A percentile compares a stretch with the other conserved stretches of the same genome.
These are phyloP conservation scores for Peniophora sp. DNA, from an alignment of 1,284 basidiomycete genomes.

Conservation along the genomic window DNA sequence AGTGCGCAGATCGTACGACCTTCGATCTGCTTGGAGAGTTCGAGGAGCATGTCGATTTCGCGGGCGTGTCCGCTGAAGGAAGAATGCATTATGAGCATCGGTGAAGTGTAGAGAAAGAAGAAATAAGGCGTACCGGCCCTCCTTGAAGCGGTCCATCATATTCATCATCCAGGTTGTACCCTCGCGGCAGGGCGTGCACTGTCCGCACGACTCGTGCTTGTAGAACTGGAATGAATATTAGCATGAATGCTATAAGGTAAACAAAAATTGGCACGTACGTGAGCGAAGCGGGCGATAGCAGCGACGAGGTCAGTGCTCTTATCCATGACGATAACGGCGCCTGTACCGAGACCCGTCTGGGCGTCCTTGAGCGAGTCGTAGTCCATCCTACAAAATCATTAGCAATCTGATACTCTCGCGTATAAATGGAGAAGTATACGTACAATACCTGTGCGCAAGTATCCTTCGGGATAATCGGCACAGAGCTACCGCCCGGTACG, in stretches of 20 bases:
- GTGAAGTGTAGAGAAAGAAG: too few relatives aligned
- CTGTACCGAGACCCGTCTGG: constrained; percentile 91
- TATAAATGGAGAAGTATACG: constrained; percentile 24
- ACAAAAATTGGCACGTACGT: constrained; percentile 33
- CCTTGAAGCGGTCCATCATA: constrained; percentile 92
- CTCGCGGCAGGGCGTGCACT: constrained; percentile 95
- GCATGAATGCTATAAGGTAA: background rate
- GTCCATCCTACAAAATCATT: constrained; percentile 78
- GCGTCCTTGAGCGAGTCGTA: constrained; percentile 97
- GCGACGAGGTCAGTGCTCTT: constrained; percentile 91
- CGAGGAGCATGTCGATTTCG: constrained; percentile 96
- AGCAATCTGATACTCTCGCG: constrained; percentile 2
- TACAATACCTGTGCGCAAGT: constrained; percentile 80
- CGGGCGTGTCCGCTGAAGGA: constrained; percentile 57
- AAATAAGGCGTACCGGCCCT: constrained; percentile 50
- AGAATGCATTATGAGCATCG: constrained; percentile 46
- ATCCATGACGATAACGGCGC: constrained; percentile 99
- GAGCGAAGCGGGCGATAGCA: constrained; percentile 90
- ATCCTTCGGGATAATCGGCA: constrained; percentile 86
- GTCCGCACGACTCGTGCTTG: constrained; percentile 98
- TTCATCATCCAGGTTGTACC: constrained; percentile 99
- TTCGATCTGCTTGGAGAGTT: constrained; percentile 94
- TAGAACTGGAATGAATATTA: constrained; percentile 55
- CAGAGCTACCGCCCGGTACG: constrained; percentile 92
- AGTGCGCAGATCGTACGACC: constrained; percentile 94